Evolutionary conservation across 176 grass and related monocot genomes (phyloP), one percentile per base, ranked within the genome.

Genomic region (Triticum urartu): DNA sequence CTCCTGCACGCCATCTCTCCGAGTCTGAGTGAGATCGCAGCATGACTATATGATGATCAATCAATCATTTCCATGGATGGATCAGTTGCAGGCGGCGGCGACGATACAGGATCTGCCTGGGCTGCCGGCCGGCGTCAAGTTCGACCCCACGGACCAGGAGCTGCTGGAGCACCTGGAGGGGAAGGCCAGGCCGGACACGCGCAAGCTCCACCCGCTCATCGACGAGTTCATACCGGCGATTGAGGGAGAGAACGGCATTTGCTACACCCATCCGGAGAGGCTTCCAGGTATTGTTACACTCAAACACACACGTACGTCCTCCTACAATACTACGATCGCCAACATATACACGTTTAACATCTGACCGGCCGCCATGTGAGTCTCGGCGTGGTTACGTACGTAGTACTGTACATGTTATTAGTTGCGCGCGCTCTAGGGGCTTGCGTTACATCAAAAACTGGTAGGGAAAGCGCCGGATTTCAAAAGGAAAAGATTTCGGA

Each of bases 191-290:
- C 90, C 90, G 15, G 97, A 99, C 36, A 89, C 85, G 2, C 90
- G 85, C 3, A 93, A 90, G 26, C 92, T 91, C 50, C 94, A 99
- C 78, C 97, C 94, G 5, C 97, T 99, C 87, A 87, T 97, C 75
- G 94, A 99, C 72, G 94, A 99, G 87, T 99, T 99, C 89, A 99
- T 99, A 22, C 97, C 97, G 60, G 95, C 94, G 15, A 99, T 99
- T 22, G 92, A 99, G 66, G 97, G 97, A 35, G 97, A 99, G 89
- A 92, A 99, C 77, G 97, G 97, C 69, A 99, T 99, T 83, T 99
- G 97, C 87, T 99, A 96, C 87, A 99, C 97, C 34, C 97, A 99
- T 64, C 97, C 97, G 9, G 94, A 97, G 97, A 94, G 91, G 84
- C 92, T 99, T 63, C 97, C 97, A 47, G 92, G 97, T 94, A 95